Percentiles rank a stretch among this genome's conserved stretches.
Evolutionary conservation across 441 rosid species (phyloP).

Genomic region (Syzygium syzygioides): DNA sequence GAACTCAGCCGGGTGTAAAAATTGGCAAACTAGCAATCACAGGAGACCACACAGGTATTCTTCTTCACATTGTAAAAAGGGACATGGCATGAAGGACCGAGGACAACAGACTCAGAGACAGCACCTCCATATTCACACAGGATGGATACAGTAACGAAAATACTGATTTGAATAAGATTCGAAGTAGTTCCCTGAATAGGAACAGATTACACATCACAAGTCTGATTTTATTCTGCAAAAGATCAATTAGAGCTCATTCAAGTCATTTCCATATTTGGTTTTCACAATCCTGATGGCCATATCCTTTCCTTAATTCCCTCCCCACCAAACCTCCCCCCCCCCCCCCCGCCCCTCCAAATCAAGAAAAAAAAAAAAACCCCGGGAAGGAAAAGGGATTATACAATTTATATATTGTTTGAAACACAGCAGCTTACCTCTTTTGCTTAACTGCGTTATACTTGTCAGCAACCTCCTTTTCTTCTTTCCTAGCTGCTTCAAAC

Average conservation of each 20-base stretch:
- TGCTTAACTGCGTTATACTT: slow-evolving; percentile 73
- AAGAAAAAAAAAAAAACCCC: background rate
- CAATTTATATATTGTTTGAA: background rate
- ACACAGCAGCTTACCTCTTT: slow-evolving; percentile 39
- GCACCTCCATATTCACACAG: background rate
- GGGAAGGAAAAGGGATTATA: background rate
- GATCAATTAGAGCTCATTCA: background rate
- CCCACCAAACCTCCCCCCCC: background rate
- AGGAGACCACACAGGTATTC: background rate
- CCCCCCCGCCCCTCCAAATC: too few relatives aligned
- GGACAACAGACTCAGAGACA: background rate
- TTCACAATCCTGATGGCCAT: background rate
- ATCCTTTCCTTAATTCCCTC: background rate
- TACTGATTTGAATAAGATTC: background rate
- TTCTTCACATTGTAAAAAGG: background rate
- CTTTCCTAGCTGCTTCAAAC: slow-evolving; percentile 81
- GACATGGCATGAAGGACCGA: background rate
- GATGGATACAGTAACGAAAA: background rate
- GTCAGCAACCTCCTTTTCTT: slow-evolving; percentile 88
- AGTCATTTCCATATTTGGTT: background rate
- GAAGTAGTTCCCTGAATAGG: background rate
- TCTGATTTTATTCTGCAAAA: background rate
- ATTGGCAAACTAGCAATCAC: background rate
- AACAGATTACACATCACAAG: background rate
- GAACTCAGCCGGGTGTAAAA: background rate